These are phyloP conservation scores for Falciphora oryzae DNA, from an alignment of 2,329 filamentous ascomycete species.

Conservation along the genomic window DNA sequence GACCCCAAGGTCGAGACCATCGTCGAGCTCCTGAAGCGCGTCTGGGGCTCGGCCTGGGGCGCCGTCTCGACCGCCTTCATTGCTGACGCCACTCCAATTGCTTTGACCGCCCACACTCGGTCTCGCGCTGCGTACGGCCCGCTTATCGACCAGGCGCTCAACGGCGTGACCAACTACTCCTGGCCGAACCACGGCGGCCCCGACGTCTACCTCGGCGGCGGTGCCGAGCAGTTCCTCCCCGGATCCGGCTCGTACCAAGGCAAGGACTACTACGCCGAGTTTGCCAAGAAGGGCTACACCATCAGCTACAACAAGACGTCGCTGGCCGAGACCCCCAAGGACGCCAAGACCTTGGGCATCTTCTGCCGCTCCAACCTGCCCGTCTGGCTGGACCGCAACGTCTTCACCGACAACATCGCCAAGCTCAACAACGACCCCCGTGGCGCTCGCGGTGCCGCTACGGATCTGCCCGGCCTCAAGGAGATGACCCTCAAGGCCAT, in stretches of 20 bases:
- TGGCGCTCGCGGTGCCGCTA: conserved; percentile 57
- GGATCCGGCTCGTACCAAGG: conserved; percentile 59
- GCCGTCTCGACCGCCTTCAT: conserved; percentile 76
- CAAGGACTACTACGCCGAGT: conserved; percentile 75
- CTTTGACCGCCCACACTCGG: conserved; percentile 66
- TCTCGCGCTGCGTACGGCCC: conserved; percentile 62
- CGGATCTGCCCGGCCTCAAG: conserved; percentile 76
- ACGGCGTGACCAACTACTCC: conserved; percentile 72
- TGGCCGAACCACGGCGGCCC: conserved; percentile 72
- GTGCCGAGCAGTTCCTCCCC: conserved; percentile 73
- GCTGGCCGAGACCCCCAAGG: conserved; percentile 51
- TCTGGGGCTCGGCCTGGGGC: conserved; percentile 56
- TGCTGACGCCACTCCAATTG: conserved; percentile 77
- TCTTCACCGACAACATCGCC: conserved; percentile 67
- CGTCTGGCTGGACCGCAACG: conserved; percentile 81
- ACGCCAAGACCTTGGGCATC: conserved; percentile 65
- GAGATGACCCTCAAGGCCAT: conserved; percentile 88
- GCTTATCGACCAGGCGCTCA: conserved; percentile 69
- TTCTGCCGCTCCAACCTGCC: conserved; percentile 71
- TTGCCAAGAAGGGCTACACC: conserved; percentile 65
- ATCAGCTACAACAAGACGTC: conserved; percentile 70
- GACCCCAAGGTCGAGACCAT: conserved; percentile 85
- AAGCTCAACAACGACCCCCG: conserved; percentile 62
- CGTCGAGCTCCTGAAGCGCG: conserved; percentile 67
- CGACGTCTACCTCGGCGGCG: conserved; percentile 77